Conservation (phyloP, 257 asterid genomes). For the Nicotiana noctiflora region DNA sequence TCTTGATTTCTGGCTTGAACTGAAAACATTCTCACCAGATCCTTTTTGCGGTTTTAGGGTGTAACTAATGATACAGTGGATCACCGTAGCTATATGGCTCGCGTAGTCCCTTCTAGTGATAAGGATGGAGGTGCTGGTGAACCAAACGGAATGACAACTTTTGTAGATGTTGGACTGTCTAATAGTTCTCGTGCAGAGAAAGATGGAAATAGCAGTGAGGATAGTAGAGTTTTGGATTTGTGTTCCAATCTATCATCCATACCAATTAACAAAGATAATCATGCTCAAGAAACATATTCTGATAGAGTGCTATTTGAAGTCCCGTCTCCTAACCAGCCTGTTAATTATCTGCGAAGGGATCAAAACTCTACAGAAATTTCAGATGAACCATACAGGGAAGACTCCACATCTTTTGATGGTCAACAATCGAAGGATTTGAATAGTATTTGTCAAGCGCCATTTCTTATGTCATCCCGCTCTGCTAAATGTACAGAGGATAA, state of each 20-base stretch:
- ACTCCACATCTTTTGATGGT: constrained; percentile 25
- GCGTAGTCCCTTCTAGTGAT: constrained; percentile 28
- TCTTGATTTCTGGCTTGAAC: background rate
- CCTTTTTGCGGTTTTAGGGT: constrained; percentile 15
- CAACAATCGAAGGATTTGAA: constrained; percentile 33
- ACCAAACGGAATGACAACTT: constrained; percentile 49
- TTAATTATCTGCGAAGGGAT: constrained; percentile 23
- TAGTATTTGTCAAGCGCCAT: constrained; percentile 29
- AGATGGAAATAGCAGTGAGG: constrained; percentile 36
- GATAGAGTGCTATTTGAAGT: constrained; percentile 17
- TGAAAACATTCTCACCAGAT: background rate
- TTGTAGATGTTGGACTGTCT: constrained; percentile 86
- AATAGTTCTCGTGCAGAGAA: constrained; percentile 43
- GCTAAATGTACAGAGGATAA: constrained; percentile 39
- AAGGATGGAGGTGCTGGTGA: constrained; percentile 40
- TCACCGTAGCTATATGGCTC: constrained; percentile 22
- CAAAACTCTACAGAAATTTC: constrained; percentile 22
- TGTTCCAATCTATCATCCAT: constrained; percentile 29
- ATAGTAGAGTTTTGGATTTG: constrained; percentile 24
- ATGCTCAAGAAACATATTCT: constrained; percentile 21
- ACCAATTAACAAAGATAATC: constrained; percentile 23
- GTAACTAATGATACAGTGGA: constrained; percentile 23
- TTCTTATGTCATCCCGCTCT: constrained; percentile 38
- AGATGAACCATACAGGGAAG: constrained; percentile 41
- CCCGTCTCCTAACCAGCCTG: constrained; percentile 30